phyloP scores from a whole-genome alignment of 106 monocot species.

The Allium sativum region DNA sequence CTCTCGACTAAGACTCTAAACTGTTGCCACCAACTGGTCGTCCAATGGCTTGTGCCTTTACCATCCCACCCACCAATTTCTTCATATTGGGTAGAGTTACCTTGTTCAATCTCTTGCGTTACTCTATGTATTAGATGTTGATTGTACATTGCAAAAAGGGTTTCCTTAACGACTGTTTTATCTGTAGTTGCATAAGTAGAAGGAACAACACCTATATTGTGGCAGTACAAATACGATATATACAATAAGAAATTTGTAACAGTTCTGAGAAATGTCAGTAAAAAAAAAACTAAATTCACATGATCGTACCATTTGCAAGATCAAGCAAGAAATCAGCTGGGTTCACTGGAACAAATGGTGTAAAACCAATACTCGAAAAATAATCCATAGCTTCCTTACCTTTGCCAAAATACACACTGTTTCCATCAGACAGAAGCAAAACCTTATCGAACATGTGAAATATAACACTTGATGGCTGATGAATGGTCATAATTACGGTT shows the following conservation, averaged over 20 bases:
- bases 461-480: constrained; percentile 35
- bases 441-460: constrained; percentile 43
- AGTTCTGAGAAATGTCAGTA: neutral
- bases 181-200: neutral
- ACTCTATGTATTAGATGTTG: constrained; percentile 6
- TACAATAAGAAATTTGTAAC: neutral
- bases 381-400: constrained; percentile 50
- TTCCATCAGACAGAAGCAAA: constrained; percentile 25
- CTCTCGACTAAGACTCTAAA: constrained; percentile 40
- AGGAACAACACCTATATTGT: constrained; percentile 4
- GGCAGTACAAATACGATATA: neutral
- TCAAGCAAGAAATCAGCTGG: constrained; percentile 79
- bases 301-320: constrained; percentile 58
- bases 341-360: constrained; percentile 39
- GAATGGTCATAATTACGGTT: constrained; percentile 35
- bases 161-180: constrained; percentile 18
- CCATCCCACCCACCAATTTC: constrained; percentile 1
- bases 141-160: constrained; percentile 26
- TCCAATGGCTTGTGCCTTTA: constrained; percentile 16
- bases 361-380: constrained; percentile 51
- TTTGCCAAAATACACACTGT: constrained; percentile 35
- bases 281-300: neutral
- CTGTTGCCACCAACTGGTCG: constrained; percentile 51
- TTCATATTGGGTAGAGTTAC: neutral
- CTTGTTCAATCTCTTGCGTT: constrained; percentile 16